A percentile compares a stretch with the other conserved stretches of the same genome.
phyloP scores from a whole-genome alignment of 257 asterid genomes.

The Thymus quinquecostatus region DNA sequence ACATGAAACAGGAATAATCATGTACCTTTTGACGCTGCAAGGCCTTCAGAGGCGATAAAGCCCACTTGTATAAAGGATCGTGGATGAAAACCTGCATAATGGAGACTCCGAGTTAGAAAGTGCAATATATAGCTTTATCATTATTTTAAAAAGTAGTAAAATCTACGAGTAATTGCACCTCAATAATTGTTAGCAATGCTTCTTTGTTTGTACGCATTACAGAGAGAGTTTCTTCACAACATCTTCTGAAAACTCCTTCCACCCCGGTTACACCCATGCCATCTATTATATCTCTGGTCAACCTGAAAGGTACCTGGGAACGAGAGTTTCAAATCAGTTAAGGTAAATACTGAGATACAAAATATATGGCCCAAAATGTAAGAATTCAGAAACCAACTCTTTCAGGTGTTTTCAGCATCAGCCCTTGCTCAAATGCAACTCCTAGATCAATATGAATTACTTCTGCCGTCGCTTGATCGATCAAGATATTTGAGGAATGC shows the following conservation, averaged over 20 bases:
- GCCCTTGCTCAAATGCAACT: conserved; percentile 99
- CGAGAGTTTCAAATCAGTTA: conserved; percentile 22
- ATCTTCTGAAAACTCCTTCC: conserved; percentile 96
- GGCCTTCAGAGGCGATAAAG: conserved; percentile 95
- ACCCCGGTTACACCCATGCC: conserved; percentile 99
- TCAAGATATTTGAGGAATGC: conserved; percentile 90
- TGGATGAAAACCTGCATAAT: conserved; percentile 89
- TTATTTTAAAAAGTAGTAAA: conserved; percentile 7
- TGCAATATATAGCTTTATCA: conserved; percentile 25
- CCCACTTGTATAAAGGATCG: conserved; percentile 97
- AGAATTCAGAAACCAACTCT: conserved; percentile 54
- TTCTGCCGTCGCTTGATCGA: conserved; percentile 97
- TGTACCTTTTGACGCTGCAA: conserved; percentile 96
- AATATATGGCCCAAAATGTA: conserved; percentile 24
- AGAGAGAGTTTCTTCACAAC: conserved; percentile 95
- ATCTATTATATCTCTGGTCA: conserved; percentile 88
- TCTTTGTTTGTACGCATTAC: conserved; percentile 97
- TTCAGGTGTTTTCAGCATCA: conserved; percentile 98
- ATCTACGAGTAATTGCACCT: conserved; percentile 49
- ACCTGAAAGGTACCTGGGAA: conserved; percentile 88
- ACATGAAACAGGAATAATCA: conserved; percentile 3
- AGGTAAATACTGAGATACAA: conserved; percentile 16
- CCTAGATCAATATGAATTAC: conserved; percentile 98
- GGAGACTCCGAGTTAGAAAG: conserved; percentile 22
- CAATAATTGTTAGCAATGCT: conserved; percentile 92